Evolutionary conservation across 176 grass and related monocot genomes (phyloP), one percentile per base, ranked within the genome.

Genomic region (Canna indica): DNA sequence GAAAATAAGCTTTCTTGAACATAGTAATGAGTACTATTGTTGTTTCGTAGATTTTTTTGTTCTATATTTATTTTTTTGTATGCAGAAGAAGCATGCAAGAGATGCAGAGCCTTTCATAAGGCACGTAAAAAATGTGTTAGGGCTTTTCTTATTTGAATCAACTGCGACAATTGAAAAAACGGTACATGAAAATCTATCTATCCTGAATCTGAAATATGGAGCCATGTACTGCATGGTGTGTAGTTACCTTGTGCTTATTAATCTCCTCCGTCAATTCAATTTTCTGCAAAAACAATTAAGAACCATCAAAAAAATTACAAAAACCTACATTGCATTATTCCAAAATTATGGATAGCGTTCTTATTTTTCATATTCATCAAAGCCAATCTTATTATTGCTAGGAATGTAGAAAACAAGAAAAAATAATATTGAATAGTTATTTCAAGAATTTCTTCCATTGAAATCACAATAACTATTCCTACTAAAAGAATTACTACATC

Each of bases 251-350:
- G 59, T 90, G 67, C 69, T 83, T 84, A 73, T 74, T 76, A 83
- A 92, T 83, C 87, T 97, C 83, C 77, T 73, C 68, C n/a, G 90
- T 7, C 46, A 90, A 83, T 62, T 82, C 76, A 81, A 75, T 33
- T 77, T 78, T 81, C 93, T 97, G 88, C 78, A 78, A 6, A 50
- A 68, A 76, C n/a, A n/a, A 7, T 36, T 63, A 34, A 75, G 70
- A 75, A 27, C 20, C 6, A 67, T 31, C 5, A 70, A 48, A 47
- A 70, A 32, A 18, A 17, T 20, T 48, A 33, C n/a, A 20, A 31
- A 52, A 22, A 22, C 3, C 22, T 27, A 27, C 5, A 39, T 8
- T 3, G 12, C 14, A 50, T 22, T 24, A 2, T 50, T 48, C 14
- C 14, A 50, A 48, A 13, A 41, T 45, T 52, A 46, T 41, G n/a